Conservation (phyloP, 768 basidiomycete genomes). For the Cubamyces lactineus region DNA sequence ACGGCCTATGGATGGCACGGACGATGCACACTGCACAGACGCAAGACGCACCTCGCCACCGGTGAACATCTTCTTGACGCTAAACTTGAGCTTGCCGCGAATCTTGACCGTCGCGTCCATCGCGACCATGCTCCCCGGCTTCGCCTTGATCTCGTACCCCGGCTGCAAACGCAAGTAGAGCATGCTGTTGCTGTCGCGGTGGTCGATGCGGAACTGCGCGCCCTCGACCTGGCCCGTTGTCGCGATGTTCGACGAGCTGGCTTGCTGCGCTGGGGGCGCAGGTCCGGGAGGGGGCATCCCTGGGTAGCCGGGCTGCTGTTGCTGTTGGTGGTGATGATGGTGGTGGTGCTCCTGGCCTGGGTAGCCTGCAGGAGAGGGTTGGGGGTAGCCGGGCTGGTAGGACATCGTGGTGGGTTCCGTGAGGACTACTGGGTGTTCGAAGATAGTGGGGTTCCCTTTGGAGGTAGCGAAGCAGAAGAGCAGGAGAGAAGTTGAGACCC, state of each 20-base stretch:
- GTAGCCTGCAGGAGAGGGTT: conserved; percentile 11
- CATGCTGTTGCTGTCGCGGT: conserved; percentile 39
- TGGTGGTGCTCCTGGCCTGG: conserved; percentile 16
- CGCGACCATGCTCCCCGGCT: conserved; percentile 39
- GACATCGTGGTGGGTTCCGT: conserved; percentile 5
- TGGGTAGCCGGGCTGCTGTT: background rate
- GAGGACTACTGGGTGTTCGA: background rate
- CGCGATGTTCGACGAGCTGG: conserved; percentile 3
- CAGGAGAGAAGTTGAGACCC: background rate
- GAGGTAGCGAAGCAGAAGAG: background rate
- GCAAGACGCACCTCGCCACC: conserved; percentile 34
- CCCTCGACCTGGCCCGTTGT: conserved; percentile 36
- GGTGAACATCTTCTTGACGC: conserved; percentile 36
- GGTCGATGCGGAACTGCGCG: conserved; percentile 33
- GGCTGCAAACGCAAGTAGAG: conserved; percentile 35
- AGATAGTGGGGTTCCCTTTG: background rate
- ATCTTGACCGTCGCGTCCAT: conserved; percentile 38
- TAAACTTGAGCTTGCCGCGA: conserved; percentile 34
- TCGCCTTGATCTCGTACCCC: conserved; percentile 35
- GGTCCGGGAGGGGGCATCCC: conserved; percentile 3
- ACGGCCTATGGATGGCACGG: background rate
- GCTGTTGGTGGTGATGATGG: background rate
- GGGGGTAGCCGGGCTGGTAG: conserved; percentile 16
- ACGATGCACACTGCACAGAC: background rate
- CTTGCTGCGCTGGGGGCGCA: background rate